These are phyloP conservation scores for Clarkia xantiana DNA, from an alignment of 345 rosid genomes.

Conservation along the genomic window DNA sequence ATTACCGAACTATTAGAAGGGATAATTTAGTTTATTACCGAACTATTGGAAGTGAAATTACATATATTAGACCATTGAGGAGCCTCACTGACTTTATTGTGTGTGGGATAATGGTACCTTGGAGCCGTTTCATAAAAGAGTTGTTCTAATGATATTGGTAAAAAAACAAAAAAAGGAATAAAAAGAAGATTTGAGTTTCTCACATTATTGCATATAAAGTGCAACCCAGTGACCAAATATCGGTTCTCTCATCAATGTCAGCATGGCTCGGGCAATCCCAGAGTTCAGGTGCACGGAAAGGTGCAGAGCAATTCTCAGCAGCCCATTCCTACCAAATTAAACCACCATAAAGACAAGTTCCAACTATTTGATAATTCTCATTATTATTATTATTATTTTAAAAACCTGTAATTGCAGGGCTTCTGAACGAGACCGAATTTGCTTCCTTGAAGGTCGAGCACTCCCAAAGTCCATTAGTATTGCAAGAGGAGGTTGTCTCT, in stretches of 20 bases:
- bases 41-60: no score
- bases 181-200: constrained; percentile 9
- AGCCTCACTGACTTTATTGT: no score
- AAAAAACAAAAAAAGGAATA: not conserved
- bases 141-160: no score
- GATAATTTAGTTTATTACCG: no score
- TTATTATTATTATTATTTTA: no score
- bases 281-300: constrained; percentile 91
- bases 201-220: constrained; percentile 92
- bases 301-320: constrained; percentile 91
- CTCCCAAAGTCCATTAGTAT: constrained; percentile 99
- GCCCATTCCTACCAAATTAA: constrained; percentile 69
- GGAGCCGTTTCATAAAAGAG: no score
- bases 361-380: no score
- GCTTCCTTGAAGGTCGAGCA: constrained; percentile 72
- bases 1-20: no score
- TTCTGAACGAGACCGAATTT: constrained; percentile 78
- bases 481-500: constrained; percentile 72
- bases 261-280: constrained; percentile 98
- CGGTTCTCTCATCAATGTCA: constrained; percentile 92
- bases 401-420: constrained; percentile 87
- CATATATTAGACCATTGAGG: no score
- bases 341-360: constrained; percentile 1
- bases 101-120: no score
- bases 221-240: constrained; percentile 98